Percentiles rank a stretch among this genome's conserved stretches.
Evolutionary conservation across 2,329 filamentous ascomycete genomes (phyloP).

Genomic region (Capronia americana): DNA sequence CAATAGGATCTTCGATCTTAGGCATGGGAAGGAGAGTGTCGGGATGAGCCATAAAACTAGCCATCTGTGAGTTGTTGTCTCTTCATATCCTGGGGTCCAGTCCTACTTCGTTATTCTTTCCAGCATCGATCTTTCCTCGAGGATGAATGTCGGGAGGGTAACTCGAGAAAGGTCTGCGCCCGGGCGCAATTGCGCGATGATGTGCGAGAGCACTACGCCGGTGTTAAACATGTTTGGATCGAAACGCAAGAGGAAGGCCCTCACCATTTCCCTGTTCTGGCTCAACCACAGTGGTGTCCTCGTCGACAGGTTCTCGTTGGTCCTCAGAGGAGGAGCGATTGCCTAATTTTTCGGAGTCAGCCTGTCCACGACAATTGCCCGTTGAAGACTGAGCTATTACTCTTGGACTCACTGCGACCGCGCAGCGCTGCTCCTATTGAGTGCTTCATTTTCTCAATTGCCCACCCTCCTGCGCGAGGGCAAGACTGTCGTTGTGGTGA

Average conservation of each 20-base stretch:
- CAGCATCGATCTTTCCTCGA: conserved; percentile 96
- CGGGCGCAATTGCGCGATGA: conserved; percentile 94
- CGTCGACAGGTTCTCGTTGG: conserved; percentile 48
- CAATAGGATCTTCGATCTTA: conserved; percentile 82
- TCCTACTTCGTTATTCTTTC: conserved; percentile 94
- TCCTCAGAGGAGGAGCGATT: conserved; percentile 66
- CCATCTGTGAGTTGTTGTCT: conserved; percentile 34
- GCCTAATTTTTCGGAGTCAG: conserved; percentile 45
- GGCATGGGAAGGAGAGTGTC: conserved; percentile 92
- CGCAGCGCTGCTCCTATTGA: conserved; percentile 38
- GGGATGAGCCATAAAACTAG: conserved; percentile 98
- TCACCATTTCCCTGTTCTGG: conserved; percentile 92
- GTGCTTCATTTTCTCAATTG: conserved; percentile 37
- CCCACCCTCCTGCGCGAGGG: conserved; percentile 15
- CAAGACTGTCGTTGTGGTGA: conserved; percentile 8
- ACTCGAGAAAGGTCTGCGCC: conserved; percentile 95
- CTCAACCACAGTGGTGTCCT: conserved; percentile 83
- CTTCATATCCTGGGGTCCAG: conserved; percentile 15
- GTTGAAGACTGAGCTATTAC: conserved; percentile 11
- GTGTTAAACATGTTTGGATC: conserved; percentile 4
- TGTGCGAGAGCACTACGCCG: conserved; percentile 84
- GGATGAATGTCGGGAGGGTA: conserved; percentile 94
- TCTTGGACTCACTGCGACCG: conserved; percentile 36
- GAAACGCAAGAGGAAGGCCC: conserved; percentile 41
- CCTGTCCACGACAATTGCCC: background rate